Evolutionary conservation across 1,284 basidiomycete genomes (phyloP), one percentile per base, ranked within the genome.

Genomic region (Vanrija sp.): DNA sequence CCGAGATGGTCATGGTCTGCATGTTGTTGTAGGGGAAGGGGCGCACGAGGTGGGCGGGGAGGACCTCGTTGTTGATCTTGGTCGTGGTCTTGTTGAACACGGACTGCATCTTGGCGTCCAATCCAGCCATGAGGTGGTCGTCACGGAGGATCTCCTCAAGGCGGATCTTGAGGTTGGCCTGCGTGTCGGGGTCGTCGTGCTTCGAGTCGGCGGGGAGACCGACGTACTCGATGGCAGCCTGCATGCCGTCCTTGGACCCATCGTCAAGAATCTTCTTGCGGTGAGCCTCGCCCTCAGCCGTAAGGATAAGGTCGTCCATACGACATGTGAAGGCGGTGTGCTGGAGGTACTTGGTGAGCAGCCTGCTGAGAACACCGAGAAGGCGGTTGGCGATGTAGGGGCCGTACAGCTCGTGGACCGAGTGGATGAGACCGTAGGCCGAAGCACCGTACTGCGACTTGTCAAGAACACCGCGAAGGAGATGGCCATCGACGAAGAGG

Each of bases 21-120:
- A 98, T 98, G 83, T 98, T 88, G 78, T 99, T 99, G 73, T 93
- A 85, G 24, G 96, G 96, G 81, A 99, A 99, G 58, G 87, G 86
- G 65, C 92, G 89, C 59, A 89, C 80, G 37, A 98, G 83, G 47
- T 88, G 88, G 47, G 84, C 78, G n/a, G 96, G 96, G 65, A 98
- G 83, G 68, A 88, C 88, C n/a, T 85, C 82, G 67, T 94, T 87
- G 49, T 89, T 90, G 42, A 86, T 83, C 69, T 94, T 86, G 19
- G 91, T 88, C 51, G 96, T 92, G 3, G 90, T 86, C 63, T 89
- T 87, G 56, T 92, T 96, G 68, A 97, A 85, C 63, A 88, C 86
- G 14, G 85, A 72, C 79, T 98, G 97, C 71, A 96, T 91, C 8
- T 88, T 89, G 61, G 91, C 82, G 73, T 97, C 93, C 25, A 97